These are phyloP conservation scores for Umbelopsis sp. DNA, from an alignment of 371 early-diverging fungal species.

Conservation along the genomic window DNA sequence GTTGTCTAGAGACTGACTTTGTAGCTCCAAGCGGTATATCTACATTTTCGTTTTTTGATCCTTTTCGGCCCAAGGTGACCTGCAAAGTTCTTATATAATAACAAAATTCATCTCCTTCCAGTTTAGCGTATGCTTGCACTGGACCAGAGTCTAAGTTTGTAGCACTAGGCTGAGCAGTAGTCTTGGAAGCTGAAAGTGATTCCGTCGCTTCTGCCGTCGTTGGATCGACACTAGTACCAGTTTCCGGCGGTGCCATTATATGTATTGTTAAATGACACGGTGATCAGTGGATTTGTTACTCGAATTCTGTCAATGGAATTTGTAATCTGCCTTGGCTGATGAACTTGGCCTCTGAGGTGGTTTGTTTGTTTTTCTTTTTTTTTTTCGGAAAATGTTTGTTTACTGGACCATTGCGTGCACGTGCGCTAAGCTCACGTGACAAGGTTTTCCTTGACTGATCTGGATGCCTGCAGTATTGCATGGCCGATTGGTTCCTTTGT, in stretches of 20 bases:
- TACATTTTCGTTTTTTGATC: conserved; percentile 59
- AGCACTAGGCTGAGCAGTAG: conserved; percentile 13
- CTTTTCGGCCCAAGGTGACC: conserved; percentile 76
- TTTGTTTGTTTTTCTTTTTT: conserved; percentile 18
- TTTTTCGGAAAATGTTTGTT: neutral
- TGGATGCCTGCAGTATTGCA: no score
- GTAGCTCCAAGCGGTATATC: conserved; percentile 83
- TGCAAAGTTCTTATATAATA: conserved; percentile 82
- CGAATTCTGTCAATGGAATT: no score
- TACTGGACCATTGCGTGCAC: neutral
- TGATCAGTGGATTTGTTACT: neutral
- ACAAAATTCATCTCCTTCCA: conserved; percentile 81
- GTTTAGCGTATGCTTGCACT: conserved; percentile 89
- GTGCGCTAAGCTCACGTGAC: neutral
- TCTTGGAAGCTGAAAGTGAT: neutral
- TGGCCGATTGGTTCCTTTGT: no score
- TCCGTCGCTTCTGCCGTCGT: neutral
- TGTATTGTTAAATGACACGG: neutral
- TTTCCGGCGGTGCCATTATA: neutral
- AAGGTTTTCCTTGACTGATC: no score
- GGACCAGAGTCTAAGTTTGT: conserved; percentile 44
- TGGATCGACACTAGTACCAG: neutral
- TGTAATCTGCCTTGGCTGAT: neutral
- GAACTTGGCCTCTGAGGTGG: conserved; percentile 7
- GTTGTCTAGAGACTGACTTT: conserved; percentile 84